Evolutionary conservation across 1,284 basidiomycete species (phyloP).

Genomic region (Cystobasidium slooffiae): DNA sequence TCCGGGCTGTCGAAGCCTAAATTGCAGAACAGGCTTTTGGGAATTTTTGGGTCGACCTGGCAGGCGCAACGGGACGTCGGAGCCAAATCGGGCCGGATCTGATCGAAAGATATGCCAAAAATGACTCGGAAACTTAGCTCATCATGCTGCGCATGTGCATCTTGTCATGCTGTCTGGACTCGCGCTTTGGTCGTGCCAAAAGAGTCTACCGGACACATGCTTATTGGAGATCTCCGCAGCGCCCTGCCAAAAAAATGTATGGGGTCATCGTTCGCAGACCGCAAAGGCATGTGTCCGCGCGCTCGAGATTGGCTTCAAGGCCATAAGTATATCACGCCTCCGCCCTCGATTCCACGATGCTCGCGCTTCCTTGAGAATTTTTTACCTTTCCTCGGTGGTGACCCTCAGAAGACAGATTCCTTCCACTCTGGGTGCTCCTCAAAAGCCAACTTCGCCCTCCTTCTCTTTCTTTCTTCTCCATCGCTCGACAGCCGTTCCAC

Average conservation of each 20-base stretch:
- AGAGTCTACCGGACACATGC: not conserved
- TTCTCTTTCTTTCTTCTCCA: conserved; percentile 3
- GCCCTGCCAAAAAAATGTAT: not conserved
- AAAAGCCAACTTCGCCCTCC: not conserved
- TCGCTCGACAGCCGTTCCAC: not conserved
- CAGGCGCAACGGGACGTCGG: not conserved
- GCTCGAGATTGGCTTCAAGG: not conserved
- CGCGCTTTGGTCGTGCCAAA: not conserved
- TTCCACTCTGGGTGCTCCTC: conserved; percentile 15
- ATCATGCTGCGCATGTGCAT: conserved; percentile 4
- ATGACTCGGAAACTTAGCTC: not conserved
- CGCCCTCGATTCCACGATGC: not conserved
- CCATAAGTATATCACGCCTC: too few species aligned
- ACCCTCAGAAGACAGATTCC: not conserved
- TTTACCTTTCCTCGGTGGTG: not conserved
- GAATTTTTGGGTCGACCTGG: not conserved
- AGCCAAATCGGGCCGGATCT: not conserved
- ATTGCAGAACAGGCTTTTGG: too few species aligned
- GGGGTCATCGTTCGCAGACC: too few species aligned
- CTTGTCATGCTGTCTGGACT: not conserved
- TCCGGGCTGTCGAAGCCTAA: too few species aligned
- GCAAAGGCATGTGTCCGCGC: conserved; percentile 8
- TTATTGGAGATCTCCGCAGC: not conserved
- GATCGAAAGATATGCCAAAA: not conserved
- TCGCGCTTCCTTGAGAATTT: not conserved